These are phyloP conservation scores for Microbotryomycetes sp. DNA, from an alignment of 1,284 basidiomycete genomes.

Conservation along the genomic window DNA sequence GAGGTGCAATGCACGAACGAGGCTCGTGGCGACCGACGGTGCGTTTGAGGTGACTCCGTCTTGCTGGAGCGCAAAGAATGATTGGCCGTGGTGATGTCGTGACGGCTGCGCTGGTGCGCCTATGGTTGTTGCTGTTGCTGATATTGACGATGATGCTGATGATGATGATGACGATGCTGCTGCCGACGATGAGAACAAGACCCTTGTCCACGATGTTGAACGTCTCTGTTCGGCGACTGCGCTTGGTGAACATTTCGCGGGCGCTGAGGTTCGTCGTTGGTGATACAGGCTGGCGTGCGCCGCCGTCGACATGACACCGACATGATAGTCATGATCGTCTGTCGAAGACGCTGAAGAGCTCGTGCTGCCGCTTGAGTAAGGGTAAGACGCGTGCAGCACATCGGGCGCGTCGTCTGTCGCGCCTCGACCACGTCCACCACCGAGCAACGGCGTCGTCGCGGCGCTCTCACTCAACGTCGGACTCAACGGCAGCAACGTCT, in stretches of 20 bases:
- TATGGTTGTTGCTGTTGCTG: not conserved
- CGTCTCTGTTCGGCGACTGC: no score
- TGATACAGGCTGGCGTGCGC: not conserved
- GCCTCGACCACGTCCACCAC: not conserved
- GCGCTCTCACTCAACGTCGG: not conserved
- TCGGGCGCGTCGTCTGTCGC: not conserved
- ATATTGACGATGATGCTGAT: not conserved
- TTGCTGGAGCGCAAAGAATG: no score
- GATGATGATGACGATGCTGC: not conserved
- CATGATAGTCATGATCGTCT: no score
- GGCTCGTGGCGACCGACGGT: no score
- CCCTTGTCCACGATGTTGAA: no score
- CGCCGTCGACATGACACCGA: not conserved
- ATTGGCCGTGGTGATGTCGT: no score
- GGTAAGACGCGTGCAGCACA: not conserved
- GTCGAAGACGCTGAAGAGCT: not conserved
- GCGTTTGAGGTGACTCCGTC: no score
- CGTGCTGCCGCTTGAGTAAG: not conserved
- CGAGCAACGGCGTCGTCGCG: no score
- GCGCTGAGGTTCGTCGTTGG: not conserved
- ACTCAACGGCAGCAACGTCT: not conserved
- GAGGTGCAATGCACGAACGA: not conserved
- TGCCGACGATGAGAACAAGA: not conserved
- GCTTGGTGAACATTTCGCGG: not conserved
- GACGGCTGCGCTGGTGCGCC: no score